Base-by-base conservation (phyloP, 345 rosid genomes). In the Eucalyptus marginata region DNA sequence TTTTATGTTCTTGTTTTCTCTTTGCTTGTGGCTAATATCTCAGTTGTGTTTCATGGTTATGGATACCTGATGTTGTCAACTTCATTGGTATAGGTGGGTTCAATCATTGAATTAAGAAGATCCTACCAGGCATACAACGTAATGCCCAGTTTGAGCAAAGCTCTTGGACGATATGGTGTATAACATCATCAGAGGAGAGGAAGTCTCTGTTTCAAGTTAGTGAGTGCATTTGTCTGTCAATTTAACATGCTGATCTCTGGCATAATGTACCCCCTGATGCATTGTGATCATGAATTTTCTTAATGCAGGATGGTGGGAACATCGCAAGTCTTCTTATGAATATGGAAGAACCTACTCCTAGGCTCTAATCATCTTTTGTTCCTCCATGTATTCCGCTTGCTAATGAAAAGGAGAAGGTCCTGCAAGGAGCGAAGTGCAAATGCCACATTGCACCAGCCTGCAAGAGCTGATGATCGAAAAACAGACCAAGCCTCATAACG, bases 91-190 rank as follows among this genome's bases (percentile, higher is more conserved):
- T 93, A 97, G 98, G 99, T 97, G 93, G 99, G 99, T 86, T 97
- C 99, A 49, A 96, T 97, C 86, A 96, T 97, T 86, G 99, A 97
- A 90, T 95, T 97, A 59, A 93, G 99, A 94, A 94, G 99, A 93
- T 97, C 99, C 87, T 96, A 97, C 90, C 97, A 96, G 90, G 99
- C 99, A 86, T 97, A 96, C 91, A 97, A 96, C 76, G 99, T 97
- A 66, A 96, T 97, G 99, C 99, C 98, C 68, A 94, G 96, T 92
- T 94, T 97, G 92, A 96, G 98, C 94, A 96, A 96, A 93, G 97
- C 98, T 64, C 92, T 96, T 81, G 92, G 90, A 94, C 95, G 98
- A 36, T 97, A 97, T 90, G 99, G 97, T 47, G 96, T 94, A 84
- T 96, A 88, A 93, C 52, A 66, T 47, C 10, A 40, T 43, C 29